Base-by-base conservation (phyloP, 768 basidiomycete species). In the Trametopsis cervina region DNA sequence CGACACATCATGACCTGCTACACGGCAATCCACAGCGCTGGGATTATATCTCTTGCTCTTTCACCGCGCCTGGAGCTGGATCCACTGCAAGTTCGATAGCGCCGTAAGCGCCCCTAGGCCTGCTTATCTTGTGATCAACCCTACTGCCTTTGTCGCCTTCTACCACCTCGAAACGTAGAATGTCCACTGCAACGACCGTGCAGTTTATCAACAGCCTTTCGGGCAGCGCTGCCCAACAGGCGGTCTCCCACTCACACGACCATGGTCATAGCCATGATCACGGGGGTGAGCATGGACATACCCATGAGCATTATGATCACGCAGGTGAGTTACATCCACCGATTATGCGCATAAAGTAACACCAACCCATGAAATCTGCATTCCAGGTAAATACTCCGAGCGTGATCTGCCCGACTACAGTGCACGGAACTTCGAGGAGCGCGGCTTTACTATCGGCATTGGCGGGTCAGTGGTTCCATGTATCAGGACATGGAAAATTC, bases 381-480 rank as follows among this genome's bases (percentile, higher is more conserved):
- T 25, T 44, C 1, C 58, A 94, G 94, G 95, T 38, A 96, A 89
- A 64, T 99, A 83, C 57, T 69, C 88, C 10, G 93, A 98, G 62
- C 76, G 95, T 22, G 95, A 97, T 65, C 66, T 96, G 63, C 96
- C 95, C 7, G 86, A 96, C 60, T 97, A 88, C 59, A 72, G 83
- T 6, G 63, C 67, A 2, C 73, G 95, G 27, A 87, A 93, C 70
- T 98, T 93, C 58, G 77, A 82, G 44, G 94, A 97, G 67, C 73
- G 95, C 53, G 96, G 89, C 1, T 99, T 97, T 68, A 98, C 95
- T 0, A 72, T 99, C 50, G 95, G 95, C n/a, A 97, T 98, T 47
- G 95, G 95, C 60, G 94, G 94, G 94, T 94, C 59, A 41, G 83
- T 67, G 11, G 13, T 6, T 24, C 24, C 6, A 29, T n/a, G 23